These are phyloP conservation scores for Castanea sativa DNA, from an alignment of 306 rosid genomes.

Conservation along the genomic window DNA sequence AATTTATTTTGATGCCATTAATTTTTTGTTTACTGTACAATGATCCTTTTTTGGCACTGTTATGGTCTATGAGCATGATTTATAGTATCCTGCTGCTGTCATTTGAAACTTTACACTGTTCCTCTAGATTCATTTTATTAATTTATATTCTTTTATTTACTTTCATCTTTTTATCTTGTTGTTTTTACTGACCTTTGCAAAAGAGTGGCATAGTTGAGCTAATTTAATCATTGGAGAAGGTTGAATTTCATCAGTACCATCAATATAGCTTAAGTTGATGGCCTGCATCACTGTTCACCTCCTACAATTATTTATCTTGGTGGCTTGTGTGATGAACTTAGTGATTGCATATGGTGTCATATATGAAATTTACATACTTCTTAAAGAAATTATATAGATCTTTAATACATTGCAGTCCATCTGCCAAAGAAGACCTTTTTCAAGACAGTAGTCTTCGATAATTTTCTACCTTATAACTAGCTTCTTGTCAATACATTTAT, in stretches of 20 bases:
- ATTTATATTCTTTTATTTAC: not conserved
- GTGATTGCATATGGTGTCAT: not conserved
- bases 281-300: not conserved
- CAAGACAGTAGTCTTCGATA: not conserved
- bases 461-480: not conserved
- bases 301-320: not conserved
- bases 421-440: too few relatives aligned
- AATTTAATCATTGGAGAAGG: not conserved
- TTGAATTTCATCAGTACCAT: not conserved
- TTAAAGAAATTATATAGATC: too few relatives aligned
- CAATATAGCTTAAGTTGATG: not conserved
- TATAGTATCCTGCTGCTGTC: not conserved
- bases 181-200: not conserved
- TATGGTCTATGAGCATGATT: not conserved
- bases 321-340: not conserved
- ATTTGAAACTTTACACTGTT: not conserved
- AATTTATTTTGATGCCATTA: not conserved
- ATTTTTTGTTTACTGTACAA: not conserved
- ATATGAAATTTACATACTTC: too few relatives aligned
- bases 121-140: not conserved
- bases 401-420: too few relatives aligned
- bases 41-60: not conserved
- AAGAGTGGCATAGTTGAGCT: not conserved
- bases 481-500: conserved; percentile 6
- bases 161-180: not conserved